phyloP scores from a whole-genome alignment of 306 rosid genomes.

The Canavalia ensiformis region DNA sequence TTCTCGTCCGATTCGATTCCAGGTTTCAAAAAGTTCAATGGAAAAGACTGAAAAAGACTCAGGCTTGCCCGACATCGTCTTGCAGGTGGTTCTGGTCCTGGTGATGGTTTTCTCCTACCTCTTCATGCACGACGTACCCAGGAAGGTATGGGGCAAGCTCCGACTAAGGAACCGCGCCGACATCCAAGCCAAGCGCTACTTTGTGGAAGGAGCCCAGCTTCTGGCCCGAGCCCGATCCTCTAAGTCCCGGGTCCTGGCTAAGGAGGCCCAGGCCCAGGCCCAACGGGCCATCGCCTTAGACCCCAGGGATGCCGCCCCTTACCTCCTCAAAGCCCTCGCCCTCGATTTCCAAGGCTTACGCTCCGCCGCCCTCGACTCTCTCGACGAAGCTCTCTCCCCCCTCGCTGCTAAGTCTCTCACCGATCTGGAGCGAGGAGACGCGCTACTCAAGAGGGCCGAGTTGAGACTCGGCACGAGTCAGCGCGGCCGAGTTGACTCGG shows the following conservation, averaged over 20 bases:
- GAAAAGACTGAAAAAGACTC: conserved; percentile 31
- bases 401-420: conserved; percentile 59
- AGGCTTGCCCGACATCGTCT: conserved; percentile 53
- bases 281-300: conserved; percentile 71
- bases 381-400: conserved; percentile 78
- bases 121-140: conserved; percentile 69
- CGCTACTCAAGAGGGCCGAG: conserved; percentile 77
- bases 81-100: conserved; percentile 62
- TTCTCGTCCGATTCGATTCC: too few relatives aligned
- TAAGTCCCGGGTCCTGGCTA: conserved; percentile 46
- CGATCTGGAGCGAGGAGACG: conserved; percentile 69
- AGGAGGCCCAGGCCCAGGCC: conserved; percentile 68
- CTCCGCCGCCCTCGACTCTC: conserved; percentile 76
- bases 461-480: conserved; percentile 60
- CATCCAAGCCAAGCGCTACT: conserved; percentile 71
- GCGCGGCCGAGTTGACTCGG: conserved; percentile 60
- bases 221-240: conserved; percentile 67
- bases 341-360: conserved; percentile 74
- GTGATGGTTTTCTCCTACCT: conserved; percentile 60
- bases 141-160: conserved; percentile 54
- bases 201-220: conserved; percentile 79
- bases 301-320: conserved; percentile 78
- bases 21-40: neutral
- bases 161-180: conserved; percentile 60
- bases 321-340: conserved; percentile 75